Evolutionary conservation across 441 rosid genomes (phyloP), one percentile per base, ranked within the genome.

Genomic region (Syzygium syzygioides): DNA sequence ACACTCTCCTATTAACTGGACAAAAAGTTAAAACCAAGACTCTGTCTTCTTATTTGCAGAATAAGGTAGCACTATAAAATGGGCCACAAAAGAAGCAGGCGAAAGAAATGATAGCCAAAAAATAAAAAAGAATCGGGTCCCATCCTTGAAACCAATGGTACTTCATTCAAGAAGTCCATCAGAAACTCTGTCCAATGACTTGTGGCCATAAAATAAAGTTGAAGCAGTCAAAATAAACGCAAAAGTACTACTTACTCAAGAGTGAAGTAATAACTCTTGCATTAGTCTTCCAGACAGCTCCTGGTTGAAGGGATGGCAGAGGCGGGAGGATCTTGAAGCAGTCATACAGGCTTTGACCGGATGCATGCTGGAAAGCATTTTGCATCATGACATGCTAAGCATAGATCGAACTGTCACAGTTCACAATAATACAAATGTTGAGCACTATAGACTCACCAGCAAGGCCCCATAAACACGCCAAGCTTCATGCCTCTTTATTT

Each of bases 391-490:
- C 91, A 71, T 86, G 32, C 83, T 34, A 45, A 37, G 45, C 48
- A 56, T 76, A 18, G 83, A 85, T 59, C 68, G 4, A 85, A 85
- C 66, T 12, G 50, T 55, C 59, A 85, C 50, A 85, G 26, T 85
- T 54, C 48, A 34, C 32, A 59, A 62, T 19, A 30, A 18, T 32
- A 55, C 37, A 86, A 55, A 55, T 60, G 86, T 48, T 25, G 25
- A 59, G 66, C 87, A 92, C 52, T 2, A 62, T 23, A 26, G 25
- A 93, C 97, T 93, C 90, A 97, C 99, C 96, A 95, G 88, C 90
- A 97, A 90, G 59, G 98, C 98, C 89, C 98, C 97, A 92, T 97
- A 97, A 83, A 98, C 97, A 83, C 93, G 97, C 98, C 99, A 96
- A 86, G 98, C 99, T 93, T 98, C 99, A 87, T 94, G 93, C 92